phyloP scores from a whole-genome alignment of 2,329 filamentous ascomycete species.

The Fusarium miscanthi region DNA sequence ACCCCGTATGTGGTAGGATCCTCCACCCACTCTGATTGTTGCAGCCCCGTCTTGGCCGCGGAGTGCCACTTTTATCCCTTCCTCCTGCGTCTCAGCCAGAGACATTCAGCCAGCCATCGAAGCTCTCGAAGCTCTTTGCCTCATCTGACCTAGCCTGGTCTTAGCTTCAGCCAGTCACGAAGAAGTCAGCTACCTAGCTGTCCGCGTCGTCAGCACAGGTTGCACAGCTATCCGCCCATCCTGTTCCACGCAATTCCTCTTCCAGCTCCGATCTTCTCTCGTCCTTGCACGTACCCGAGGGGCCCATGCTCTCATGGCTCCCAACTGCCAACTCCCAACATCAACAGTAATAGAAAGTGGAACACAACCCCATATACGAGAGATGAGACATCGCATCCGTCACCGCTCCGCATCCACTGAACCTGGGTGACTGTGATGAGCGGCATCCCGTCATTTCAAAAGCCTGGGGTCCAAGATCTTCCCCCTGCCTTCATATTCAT shows the following conservation, averaged over 20 bases:
- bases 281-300: conserved; percentile 35
- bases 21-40: conserved; percentile 18
- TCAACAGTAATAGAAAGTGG: conserved; percentile 33
- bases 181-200: conserved; percentile 22
- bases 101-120: conserved; percentile 27
- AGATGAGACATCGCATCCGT: conserved; percentile 35
- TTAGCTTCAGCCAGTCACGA: conserved; percentile 40
- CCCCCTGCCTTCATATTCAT: conserved; percentile 7
- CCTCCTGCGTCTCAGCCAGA: conserved; percentile 43
- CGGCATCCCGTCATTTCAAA: conserved; percentile 9
- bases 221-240: conserved; percentile 25
- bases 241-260: conserved; percentile 35
- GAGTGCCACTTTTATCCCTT: conserved; percentile 34
- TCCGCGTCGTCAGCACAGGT: conserved; percentile 22
- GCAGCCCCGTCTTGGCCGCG: conserved; percentile 20
- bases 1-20: conserved; percentile 24
- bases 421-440: conserved; percentile 38
- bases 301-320: conserved; percentile 33
- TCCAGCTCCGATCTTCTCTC: conserved; percentile 34
- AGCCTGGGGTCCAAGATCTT: conserved; percentile 22
- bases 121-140: conserved; percentile 40
- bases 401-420: conserved; percentile 31
- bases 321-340: background rate
- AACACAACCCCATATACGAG: conserved; percentile 16
- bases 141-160: conserved; percentile 23